These are phyloP conservation scores for Mortierella hygrophila DNA, from an alignment of 192 early-diverging fungal species.

Conservation along the genomic window DNA sequence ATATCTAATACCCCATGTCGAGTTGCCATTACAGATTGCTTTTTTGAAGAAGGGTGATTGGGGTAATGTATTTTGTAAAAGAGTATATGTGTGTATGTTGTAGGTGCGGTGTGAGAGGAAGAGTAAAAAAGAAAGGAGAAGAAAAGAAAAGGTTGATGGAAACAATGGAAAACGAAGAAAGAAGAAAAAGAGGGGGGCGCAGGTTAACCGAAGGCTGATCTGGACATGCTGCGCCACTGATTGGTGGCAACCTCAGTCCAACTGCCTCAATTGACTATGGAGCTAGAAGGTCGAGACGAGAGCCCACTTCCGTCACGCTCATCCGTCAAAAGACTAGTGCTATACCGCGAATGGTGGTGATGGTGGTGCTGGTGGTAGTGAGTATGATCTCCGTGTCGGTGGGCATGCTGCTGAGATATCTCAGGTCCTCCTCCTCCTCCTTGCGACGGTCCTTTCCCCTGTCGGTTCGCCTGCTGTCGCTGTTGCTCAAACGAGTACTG, in stretches of 20 bases:
- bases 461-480: neutral
- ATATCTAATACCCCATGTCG: neutral
- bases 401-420: slow-evolving; percentile 4
- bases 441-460: neutral
- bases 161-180: neutral
- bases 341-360: slow-evolving; percentile 10
- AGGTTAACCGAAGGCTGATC: neutral
- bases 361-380: slow-evolving; percentile 11
- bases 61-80: neutral
- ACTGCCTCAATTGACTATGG: neutral
- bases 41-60: neutral
- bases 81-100: neutral
- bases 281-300: neutral
- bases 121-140: neutral
- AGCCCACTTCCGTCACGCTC: neutral
- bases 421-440: neutral
- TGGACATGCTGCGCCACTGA: neutral
- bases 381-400: slow-evolving; percentile 10
- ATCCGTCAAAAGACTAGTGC: slow-evolving; percentile 10
- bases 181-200: neutral
- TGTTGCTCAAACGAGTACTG: neutral
- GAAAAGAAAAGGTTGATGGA: neutral
- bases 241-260: neutral
- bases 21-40: neutral
- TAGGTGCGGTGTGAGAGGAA: neutral